Evolutionary conservation across 352 stramenopile genomes (phyloP).

Genomic region (Phytophthora hibernalis): DNA sequence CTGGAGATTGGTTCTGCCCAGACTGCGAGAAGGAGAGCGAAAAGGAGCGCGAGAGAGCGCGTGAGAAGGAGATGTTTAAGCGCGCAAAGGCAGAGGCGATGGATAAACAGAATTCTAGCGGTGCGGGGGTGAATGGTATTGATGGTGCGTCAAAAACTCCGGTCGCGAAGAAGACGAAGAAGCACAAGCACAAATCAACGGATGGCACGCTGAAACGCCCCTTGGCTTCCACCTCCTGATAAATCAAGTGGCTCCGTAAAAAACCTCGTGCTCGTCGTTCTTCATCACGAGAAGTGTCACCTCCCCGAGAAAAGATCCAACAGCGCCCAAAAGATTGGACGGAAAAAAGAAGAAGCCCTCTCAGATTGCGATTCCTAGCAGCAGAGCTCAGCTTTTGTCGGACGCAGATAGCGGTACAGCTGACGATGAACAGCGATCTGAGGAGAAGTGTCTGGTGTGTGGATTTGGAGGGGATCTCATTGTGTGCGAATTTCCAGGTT

Average conservation of each 20-base stretch:
- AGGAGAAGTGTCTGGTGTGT: conserved; percentile 85
- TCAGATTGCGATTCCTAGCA: conserved; percentile 48
- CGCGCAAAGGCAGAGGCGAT: conserved; percentile 37
- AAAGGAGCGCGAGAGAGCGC: conserved; percentile 51
- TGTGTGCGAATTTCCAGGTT: conserved; percentile 82
- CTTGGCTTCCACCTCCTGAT: conserved; percentile 53
- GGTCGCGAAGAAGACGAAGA: conserved; percentile 53
- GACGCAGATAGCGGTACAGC: conserved; percentile 43
- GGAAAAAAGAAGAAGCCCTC: conserved; percentile 49
- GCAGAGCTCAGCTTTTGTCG: conserved; percentile 38
- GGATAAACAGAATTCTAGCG: conserved; percentile 25
- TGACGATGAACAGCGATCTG: conserved; percentile 59
- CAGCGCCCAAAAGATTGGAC: conserved; percentile 45
- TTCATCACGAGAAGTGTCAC: conserved; percentile 54
- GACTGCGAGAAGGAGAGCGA: conserved; percentile 59
- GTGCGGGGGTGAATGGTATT: conserved; percentile 24
- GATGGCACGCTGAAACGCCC: conserved; percentile 66
- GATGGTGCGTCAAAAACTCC: conserved; percentile 27
- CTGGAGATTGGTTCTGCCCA: conserved; percentile 83
- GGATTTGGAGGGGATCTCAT: conserved; percentile 84
- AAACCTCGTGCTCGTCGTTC: conserved; percentile 52
- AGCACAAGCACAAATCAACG: conserved; percentile 67
- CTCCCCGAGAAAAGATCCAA: conserved; percentile 38
- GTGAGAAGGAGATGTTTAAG: conserved; percentile 46
- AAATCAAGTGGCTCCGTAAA: conserved; percentile 44